Evolutionary conservation across 176 grass and related monocot genomes (phyloP).

Genomic region (Pontederia paniculata): DNA sequence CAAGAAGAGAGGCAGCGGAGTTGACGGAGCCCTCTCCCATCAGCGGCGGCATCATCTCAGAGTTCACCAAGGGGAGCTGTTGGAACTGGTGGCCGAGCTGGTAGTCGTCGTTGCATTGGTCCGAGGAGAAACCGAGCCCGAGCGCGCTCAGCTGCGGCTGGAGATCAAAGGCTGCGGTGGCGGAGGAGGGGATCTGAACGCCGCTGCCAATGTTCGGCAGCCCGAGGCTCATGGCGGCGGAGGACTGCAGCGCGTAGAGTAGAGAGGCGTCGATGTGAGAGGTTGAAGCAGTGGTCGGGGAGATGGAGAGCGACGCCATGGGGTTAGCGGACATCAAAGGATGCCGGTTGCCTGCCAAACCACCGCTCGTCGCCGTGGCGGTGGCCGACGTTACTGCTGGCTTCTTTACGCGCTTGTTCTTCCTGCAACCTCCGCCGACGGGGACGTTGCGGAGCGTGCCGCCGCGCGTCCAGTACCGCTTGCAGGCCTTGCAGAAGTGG

Average conservation of each 20-base stretch:
- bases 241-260: background rate
- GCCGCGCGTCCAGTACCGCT: conserved; percentile 19
- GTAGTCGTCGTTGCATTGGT: conserved; percentile 1
- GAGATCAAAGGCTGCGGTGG: background rate
- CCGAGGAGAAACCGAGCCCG: background rate
- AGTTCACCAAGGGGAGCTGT: background rate
- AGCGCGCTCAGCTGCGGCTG: conserved; percentile 12
- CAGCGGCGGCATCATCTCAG: background rate
- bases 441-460: conserved; percentile 20
- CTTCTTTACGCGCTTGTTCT: conserved; percentile 13
- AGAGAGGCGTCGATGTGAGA: background rate
- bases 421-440: conserved; percentile 13
- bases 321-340: background rate
- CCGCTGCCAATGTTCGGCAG: background rate
- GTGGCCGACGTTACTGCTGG: background rate
- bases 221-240: background rate
- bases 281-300: background rate
- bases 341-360: background rate
- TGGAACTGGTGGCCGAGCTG: background rate
- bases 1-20: background rate
- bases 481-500: conserved; percentile 21
- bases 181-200: background rate
- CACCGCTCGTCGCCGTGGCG: too few species aligned
- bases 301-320: background rate
- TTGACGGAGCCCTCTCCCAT: background rate